Percentiles rank a stretch among this genome's conserved stretches.
Conservation (phyloP, 768 basidiomycete species). For the Lactarius hatsudake region DNA sequence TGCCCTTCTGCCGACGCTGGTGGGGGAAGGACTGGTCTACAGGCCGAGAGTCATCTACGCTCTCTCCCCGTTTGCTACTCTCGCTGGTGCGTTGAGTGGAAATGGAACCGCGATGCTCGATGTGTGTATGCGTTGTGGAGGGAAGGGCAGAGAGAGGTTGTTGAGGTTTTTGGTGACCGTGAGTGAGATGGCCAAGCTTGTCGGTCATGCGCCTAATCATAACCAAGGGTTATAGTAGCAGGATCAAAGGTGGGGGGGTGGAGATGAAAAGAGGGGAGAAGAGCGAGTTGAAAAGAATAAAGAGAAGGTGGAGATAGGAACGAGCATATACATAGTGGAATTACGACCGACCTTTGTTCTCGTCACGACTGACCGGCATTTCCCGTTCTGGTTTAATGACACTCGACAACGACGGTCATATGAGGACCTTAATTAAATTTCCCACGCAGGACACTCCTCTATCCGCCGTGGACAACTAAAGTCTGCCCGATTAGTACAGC, state of each 20-base stretch:
- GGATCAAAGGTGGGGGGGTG: background rate
- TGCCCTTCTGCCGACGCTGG: conserved; percentile 54
- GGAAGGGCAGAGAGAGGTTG: conserved; percentile 24
- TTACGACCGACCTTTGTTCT: conserved; percentile 1
- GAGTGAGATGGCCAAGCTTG: conserved; percentile 33
- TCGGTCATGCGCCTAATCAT: conserved; percentile 38
- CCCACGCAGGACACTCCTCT: background rate
- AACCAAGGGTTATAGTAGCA: background rate
- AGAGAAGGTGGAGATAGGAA: conserved; percentile 6
- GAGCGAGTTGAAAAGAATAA: background rate
- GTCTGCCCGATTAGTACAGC: conserved; percentile 77
- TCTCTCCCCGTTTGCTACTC: conserved; percentile 44
- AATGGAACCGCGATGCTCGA: conserved; percentile 61
- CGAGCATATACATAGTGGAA: background rate
- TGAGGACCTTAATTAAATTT: conserved; percentile 2
- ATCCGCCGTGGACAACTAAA: conserved; percentile 29
- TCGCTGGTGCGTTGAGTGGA: conserved; percentile 65
- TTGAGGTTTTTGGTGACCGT: conserved; percentile 27
- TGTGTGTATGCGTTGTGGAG: conserved; percentile 18
- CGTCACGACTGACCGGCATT: conserved; percentile 8
- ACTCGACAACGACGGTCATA: conserved; percentile 2
- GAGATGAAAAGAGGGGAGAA: background rate
- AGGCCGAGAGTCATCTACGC: conserved; percentile 30
- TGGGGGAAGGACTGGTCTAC: conserved; percentile 31
- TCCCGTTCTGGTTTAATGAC: conserved; percentile 24